Conservation (phyloP, 768 basidiomycete species). For the Leucocoprinus birnbaumii region DNA sequence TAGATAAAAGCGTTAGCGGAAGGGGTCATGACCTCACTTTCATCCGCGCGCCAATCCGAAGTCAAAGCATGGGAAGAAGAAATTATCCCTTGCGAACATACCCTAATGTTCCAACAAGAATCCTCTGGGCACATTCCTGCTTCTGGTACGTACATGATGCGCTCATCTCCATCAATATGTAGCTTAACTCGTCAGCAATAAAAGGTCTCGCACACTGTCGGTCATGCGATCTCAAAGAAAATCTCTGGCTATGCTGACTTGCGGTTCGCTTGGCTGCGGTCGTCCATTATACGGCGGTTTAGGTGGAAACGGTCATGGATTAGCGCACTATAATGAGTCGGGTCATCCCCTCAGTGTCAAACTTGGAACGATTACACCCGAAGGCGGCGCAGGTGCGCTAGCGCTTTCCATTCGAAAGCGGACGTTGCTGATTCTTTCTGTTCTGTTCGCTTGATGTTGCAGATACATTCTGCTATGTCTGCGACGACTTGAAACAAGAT, state of each 20-base stretch:
- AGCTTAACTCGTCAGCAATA: too few relatives aligned
- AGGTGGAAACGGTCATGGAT: conserved; percentile 87
- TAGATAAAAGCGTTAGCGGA: conserved; percentile 58
- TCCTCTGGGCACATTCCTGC: conserved; percentile 45
- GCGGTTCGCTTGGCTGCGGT: conserved; percentile 89
- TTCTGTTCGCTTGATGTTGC: neutral
- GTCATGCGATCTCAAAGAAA: conserved; percentile 82
- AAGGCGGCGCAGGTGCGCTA: conserved; percentile 78
- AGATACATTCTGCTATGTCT: conserved; percentile 92
- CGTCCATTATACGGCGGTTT: conserved; percentile 78
- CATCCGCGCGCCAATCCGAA: conserved; percentile 89
- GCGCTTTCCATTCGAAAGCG: too few relatives aligned
- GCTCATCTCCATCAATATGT: neutral
- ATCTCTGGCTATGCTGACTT: conserved; percentile 92
- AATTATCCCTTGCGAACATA: conserved; percentile 82
- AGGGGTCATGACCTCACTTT: conserved; percentile 75
- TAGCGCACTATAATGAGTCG: conserved; percentile 70
- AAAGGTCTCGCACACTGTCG: conserved; percentile 79
- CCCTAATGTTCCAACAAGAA: conserved; percentile 41
- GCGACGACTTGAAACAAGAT: conserved; percentile 81
- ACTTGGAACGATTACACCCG: conserved; percentile 94
- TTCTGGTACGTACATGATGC: conserved; percentile 37
- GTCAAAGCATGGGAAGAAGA: conserved; percentile 99
- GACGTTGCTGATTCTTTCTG: neutral
- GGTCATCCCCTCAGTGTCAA: conserved; percentile 86